Conservation (phyloP, 2,329 filamentous ascomycete species). For the Fusarium zealandicum region DNA sequence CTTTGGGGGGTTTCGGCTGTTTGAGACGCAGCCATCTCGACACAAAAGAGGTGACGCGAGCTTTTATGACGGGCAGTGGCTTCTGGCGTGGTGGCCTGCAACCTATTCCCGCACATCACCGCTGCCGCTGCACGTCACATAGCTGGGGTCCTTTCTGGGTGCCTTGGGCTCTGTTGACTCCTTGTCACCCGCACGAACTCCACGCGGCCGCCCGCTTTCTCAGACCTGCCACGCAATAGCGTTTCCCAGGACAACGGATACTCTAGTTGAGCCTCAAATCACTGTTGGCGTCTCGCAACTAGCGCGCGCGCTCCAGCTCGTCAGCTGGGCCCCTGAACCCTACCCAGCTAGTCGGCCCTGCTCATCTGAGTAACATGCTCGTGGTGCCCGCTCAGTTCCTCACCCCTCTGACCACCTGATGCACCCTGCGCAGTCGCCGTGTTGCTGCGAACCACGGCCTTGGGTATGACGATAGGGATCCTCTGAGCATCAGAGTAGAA, state of each 20-base stretch:
- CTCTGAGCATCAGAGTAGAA: constrained; percentile 1
- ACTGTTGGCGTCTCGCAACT: constrained; percentile 16
- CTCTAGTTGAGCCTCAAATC: constrained; percentile 35
- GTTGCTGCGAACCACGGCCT: constrained; percentile 21
- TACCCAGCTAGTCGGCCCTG: constrained; percentile 18
- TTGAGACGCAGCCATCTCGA: background rate
- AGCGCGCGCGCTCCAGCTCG: constrained; percentile 2
- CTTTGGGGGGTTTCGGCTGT: background rate
- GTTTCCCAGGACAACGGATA: constrained; percentile 16
- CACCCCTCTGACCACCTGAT: constrained; percentile 20
- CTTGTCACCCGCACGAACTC: constrained; percentile 1
- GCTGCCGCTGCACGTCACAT: background rate
- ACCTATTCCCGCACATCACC: background rate
- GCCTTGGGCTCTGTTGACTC: background rate
- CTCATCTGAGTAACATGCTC: constrained; percentile 8
- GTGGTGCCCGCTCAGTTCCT: constrained; percentile 10
- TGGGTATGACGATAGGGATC: constrained; percentile 15
- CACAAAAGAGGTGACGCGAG: background rate
- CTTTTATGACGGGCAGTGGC: background rate
- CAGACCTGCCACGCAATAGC: constrained; percentile 6
- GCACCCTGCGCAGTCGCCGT: constrained; percentile 3
- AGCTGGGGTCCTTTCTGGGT: background rate
- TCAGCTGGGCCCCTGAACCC: constrained; percentile 2
- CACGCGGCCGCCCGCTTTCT: background rate
- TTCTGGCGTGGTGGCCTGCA: background rate